These are phyloP conservation scores for Osmanthus fragrans DNA, from an alignment of 257 asterid species.

Conservation along the genomic window DNA sequence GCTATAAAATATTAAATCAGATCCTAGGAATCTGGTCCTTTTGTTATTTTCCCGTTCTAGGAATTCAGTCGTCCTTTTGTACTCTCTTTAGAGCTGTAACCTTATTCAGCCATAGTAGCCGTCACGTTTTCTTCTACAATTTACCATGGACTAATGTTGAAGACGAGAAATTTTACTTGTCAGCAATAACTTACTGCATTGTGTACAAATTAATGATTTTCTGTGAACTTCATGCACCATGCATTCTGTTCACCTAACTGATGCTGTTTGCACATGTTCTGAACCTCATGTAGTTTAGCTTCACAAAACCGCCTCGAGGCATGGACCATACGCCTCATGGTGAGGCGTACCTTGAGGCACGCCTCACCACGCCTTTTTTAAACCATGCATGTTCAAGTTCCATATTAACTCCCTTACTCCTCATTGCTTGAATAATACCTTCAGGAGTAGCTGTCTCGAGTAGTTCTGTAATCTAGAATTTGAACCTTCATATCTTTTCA, in stretches of 20 bases:
- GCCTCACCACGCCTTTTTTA: no score
- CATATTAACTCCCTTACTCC: not conserved
- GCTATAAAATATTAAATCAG: not conserved
- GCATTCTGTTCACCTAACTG: not conserved
- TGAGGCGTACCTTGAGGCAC: no score
- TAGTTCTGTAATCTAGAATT: not conserved
- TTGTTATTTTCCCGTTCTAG: not conserved
- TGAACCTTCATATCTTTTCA: not conserved
- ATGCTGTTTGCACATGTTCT: not conserved
- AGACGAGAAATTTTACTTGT: not conserved
- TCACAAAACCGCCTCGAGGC: no score
- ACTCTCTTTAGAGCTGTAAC: not conserved
- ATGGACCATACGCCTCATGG: no score
- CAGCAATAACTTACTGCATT: not conserved
- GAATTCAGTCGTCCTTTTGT: not conserved
- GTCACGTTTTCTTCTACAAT: not conserved
- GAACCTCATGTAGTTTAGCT: no score
- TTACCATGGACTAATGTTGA: no score
- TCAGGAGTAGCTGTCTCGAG: not conserved
- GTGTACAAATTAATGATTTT: not conserved
- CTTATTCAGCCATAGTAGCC: not conserved
- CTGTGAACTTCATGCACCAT: slow-evolving; percentile 11
- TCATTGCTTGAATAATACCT: not conserved
- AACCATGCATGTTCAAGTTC: no score
- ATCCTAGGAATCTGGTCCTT: not conserved